Base-by-base conservation (phyloP, 2,329 filamentous ascomycete genomes). In the Xylariaceae sp. region DNA sequence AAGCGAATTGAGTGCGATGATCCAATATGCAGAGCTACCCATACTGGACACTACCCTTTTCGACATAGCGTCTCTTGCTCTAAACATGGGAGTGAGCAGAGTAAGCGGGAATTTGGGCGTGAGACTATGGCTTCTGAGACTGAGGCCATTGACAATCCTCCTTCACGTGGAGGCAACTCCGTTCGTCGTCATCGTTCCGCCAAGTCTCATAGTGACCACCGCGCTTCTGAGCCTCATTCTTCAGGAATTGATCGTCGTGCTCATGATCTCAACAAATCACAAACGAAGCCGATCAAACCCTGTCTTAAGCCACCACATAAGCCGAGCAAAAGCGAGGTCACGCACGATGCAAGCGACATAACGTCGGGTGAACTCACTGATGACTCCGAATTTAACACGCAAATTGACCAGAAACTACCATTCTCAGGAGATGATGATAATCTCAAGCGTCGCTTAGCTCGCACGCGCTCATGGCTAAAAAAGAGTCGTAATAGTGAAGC, bases 211-310 rank as follows among this genome's bases (percentile, higher is more conserved):
- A 67, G 67, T 51, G 64, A 69, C 15, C 68, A 71, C 35, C 74
- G 75, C 59, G 72, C 73, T 57, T 65, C 71, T 50, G 71, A 74
- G 50, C 72, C 75, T 50, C 64, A 75, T 10, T 66, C 69, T 11
- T 57, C 56, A 13, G 64, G 57, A 37, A n/a, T 61, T 11, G 64
- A 60, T 5, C 60, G 61, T 30, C 55, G 54, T 35, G 62, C 51
- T 17, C 56, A 63, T 49, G 55, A 65, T 44, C 45, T 56, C 17
- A 34, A 58, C 13, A 53, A 45, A 17, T 49, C 34, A 5, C 53
- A 44, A 50, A 10, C 6, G 15, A 51, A 53, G 39, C 18, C 8
- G 6, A 51, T 23, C 37, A 13, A 47, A 30, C 7, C 35, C 2
- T 35, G 8, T 35, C 7, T 35, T 15, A 13, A 15, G 23, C 39